Conservation (phyloP, 2,329 filamentous ascomycete genomes). For the Fusarium sarcochroum region DNA sequence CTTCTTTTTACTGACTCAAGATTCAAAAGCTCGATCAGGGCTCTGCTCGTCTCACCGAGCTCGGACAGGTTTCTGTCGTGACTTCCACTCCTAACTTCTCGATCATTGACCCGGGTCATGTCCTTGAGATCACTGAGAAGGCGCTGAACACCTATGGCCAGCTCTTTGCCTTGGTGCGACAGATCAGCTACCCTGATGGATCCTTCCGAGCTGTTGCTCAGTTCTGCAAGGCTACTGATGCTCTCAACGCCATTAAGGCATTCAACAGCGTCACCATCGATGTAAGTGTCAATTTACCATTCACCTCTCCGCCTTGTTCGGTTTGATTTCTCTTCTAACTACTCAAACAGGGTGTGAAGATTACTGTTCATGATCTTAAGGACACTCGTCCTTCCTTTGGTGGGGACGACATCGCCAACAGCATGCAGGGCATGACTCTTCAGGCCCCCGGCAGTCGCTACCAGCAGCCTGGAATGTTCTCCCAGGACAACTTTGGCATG, state of each 20-base stretch:
- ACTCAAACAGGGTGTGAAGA: neutral
- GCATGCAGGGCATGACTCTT: conserved; percentile 41
- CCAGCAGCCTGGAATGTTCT: conserved; percentile 32
- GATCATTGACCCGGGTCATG: conserved; percentile 51
- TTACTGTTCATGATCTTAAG: conserved; percentile 1
- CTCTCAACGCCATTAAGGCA: conserved; percentile 57
- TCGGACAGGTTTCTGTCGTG: conserved; percentile 51
- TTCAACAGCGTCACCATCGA: conserved; percentile 49
- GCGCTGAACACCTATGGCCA: conserved; percentile 64
- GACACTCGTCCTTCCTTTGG: neutral
- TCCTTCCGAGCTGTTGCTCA: conserved; percentile 65
- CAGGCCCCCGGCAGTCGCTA: neutral
- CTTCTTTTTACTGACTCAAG: neutral
- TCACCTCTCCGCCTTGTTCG: neutral
- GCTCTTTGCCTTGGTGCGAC: conserved; percentile 65
- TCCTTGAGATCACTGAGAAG: conserved; percentile 50
- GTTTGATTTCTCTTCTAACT: conserved; percentile 40
- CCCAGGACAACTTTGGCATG: conserved; percentile 48
- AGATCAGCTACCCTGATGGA: conserved; percentile 57
- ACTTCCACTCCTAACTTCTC: conserved; percentile 41
- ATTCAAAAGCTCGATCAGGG: conserved; percentile 7
- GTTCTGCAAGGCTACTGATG: conserved; percentile 65
- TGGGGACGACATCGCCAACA: conserved; percentile 15
- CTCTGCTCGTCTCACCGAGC: conserved; percentile 21
- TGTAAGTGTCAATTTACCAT: conserved; percentile 38